Evolutionary conservation across 371 early-diverging fungal species (phyloP).

Genomic region (Rhizopus sp.): DNA sequence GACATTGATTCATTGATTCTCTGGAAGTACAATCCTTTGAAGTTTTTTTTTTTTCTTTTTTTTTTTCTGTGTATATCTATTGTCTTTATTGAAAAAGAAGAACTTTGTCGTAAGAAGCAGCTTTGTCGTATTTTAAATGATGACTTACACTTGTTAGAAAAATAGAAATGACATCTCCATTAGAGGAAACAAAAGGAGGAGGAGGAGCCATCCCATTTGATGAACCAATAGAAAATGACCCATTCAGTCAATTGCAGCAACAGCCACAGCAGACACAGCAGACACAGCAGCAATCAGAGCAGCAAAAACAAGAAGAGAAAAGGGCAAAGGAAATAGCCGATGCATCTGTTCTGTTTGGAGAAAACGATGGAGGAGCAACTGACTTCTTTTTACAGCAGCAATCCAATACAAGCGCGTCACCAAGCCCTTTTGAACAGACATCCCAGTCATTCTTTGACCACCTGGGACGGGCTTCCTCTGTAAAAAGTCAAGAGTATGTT

Average conservation of each 20-base stretch:
- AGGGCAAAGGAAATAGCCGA: slow-evolving; percentile 17
- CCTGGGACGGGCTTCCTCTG: neutral
- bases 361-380: slow-evolving; percentile 5
- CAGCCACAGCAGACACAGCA: slow-evolving; percentile 1
- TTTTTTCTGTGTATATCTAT: no score
- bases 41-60: no score
- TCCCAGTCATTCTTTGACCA: slow-evolving; percentile 16
- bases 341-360: slow-evolving; percentile 34
- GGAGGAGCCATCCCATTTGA: slow-evolving; percentile 16
- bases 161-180: slow-evolving; percentile 19
- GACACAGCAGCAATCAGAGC: neutral
- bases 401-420: slow-evolving; percentile 17
- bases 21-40: no score
- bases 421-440: slow-evolving; percentile 24
- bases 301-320: neutral
- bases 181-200: slow-evolving; percentile 17
- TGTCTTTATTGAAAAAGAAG: no score
- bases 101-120: no score
- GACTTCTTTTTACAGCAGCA: slow-evolving; percentile 19
- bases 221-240: slow-evolving; percentile 13
- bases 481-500: neutral
- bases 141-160: neutral
- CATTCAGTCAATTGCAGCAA: slow-evolving; percentile 18
- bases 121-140: no score
- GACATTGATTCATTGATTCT: no score